Base-by-base conservation (phyloP, 2,329 filamentous ascomycete species). In the Cladosporium oxysporum region DNA sequence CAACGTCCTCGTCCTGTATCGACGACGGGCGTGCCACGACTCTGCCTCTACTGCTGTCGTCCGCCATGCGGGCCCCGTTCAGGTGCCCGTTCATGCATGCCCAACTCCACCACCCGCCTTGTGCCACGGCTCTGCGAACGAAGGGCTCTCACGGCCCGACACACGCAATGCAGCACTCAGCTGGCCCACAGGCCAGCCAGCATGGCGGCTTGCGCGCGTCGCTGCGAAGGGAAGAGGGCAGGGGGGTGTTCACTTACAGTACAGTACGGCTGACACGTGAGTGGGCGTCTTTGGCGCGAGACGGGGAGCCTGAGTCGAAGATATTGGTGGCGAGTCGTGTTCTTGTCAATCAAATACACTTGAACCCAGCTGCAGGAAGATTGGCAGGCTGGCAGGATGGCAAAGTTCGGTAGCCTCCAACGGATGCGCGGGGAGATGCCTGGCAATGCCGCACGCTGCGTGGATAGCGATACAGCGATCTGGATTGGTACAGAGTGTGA, bases 11-110 rank as follows among this genome's bases (percentile, higher is more conserved):
- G 57, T 21, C 23, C 35, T 29, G 23, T 23, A 59, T 23, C 57
- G 29, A 18, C 52, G 28, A 55, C 29, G 52, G 52, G 52, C 52
- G 28, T 55, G 31, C 28, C 52, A 55, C 52, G 52, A 55, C 52
- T 55, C 52, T 55, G 52, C 52, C 52, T 55, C 52, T 55, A 21
- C 28, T 29, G 31, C 21, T 41, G 18, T 28, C 5, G 21, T 28
- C 23, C 57, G n/a, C 57, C 23, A 23, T 28, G 21, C 33, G 31
- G 57, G 21, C 21, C 41, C 57, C 37, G 28, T 59, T 29, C 57
- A 59, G 57, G 35, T 59, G 35, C 35, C 37, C 57, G 57, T 59
- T 47, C 33, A 47, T 47, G 57, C 57, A 59, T 37, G 57, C 57
- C 37, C 35, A 28, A 59, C 57, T 59, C 57, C 57, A 59, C 37